Base-by-base conservation (phyloP, 2,329 filamentous ascomycete species). In the Colletotrichum musicola region DNA sequence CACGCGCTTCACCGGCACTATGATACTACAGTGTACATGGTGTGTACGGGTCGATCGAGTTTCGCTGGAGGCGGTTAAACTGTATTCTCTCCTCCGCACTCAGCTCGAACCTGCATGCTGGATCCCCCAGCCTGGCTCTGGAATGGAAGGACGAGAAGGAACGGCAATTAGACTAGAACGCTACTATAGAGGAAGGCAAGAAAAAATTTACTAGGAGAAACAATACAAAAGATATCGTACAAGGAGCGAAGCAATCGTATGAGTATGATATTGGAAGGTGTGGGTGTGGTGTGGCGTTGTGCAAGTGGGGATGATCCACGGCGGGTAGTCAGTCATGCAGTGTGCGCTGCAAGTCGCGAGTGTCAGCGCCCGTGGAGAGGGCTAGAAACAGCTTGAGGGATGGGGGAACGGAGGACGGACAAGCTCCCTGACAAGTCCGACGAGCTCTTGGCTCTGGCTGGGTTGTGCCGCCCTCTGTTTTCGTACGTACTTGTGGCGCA, bases 241-340 rank as follows among this genome's bases (percentile, higher is more conserved):
- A 40, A 25, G 13, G 14, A 6, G 16, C 27, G 5, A n/a, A 16
- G 22, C 30, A 58, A 58, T 46, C 9, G 20, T 16, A n/a, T 42
- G 53, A 22, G 14, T 9, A 27, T 20, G 35, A n/a, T 35, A 16
- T 38, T 14, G 51, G 4, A 38, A 20, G 25, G 4, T 57, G 40
- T 57, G 55, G 14, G 22, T 25, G 63, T 50, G 42, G 7, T n/a
- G 18, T 54, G 16, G 18, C 20, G 18, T 30, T 18, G 58, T 49
- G 30, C 42, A 18, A 35, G 58, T 49, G 63, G 63, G 42, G 25
- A 44, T 49, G 27, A 62, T 47, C 30, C 27, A 30, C 30, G 27
- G 25, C 50, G n/a, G 50, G 22, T 40, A 38, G 53, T 50, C 57
- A 27, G 35, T 62, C 51, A 59, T 63, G 64, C 35, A 35, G n/a